Evolutionary conservation across 208 protist species (phyloP).

Genomic region (Trypanosoma mega): DNA sequence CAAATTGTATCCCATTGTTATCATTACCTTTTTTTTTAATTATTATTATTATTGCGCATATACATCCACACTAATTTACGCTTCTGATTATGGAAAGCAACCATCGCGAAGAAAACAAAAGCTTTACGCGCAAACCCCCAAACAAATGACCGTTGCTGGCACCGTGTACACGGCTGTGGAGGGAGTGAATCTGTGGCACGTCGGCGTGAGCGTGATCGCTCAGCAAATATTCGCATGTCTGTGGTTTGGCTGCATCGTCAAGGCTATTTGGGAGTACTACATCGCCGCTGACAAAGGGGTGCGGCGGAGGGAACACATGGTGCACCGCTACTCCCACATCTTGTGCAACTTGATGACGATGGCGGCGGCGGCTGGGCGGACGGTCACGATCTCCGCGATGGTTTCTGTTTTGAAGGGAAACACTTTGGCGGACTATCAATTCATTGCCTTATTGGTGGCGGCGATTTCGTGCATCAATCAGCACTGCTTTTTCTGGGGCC

Average conservation of each 20-base stretch:
- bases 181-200: constrained; percentile 46
- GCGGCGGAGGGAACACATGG: constrained; percentile 66
- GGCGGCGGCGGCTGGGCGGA: constrained; percentile 41
- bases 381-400: constrained; percentile 40
- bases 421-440: constrained; percentile 67
- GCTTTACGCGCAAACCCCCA: too few relatives aligned
- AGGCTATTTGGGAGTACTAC: constrained; percentile 71
- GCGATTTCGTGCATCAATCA: constrained; percentile 50
- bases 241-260: constrained; percentile 81
- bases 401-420: constrained; percentile 38
- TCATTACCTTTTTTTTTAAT: too few relatives aligned
- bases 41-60: too few relatives aligned
- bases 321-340: constrained; percentile 56
- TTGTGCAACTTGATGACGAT: constrained; percentile 44
- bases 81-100: neutral
- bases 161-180: constrained; percentile 18
- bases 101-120: neutral
- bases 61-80: too few relatives aligned
- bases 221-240: constrained; percentile 73
- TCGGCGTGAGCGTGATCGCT: constrained; percentile 44
- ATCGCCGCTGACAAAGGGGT: constrained; percentile 88
- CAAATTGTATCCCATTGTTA: too few relatives aligned
- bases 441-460: constrained; percentile 47
- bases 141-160: constrained; percentile 16
- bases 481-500: constrained; percentile 64